These are phyloP conservation scores for Tremella fuciformis DNA, from an alignment of 768 basidiomycete species.

Conservation along the genomic window DNA sequence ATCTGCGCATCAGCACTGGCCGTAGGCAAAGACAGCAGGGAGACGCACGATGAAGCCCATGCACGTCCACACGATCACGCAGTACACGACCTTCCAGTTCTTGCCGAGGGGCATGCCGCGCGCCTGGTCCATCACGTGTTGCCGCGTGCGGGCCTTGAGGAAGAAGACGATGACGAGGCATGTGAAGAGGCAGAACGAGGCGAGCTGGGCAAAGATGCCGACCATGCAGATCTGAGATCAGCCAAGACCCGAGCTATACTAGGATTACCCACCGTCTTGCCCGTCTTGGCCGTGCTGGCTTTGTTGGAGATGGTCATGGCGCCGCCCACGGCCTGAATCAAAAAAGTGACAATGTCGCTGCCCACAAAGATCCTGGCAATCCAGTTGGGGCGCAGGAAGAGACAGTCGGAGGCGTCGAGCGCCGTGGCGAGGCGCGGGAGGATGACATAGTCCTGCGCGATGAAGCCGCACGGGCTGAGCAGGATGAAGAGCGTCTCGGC, in stretches of 20 bases:
- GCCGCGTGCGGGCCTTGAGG: constrained; percentile 36
- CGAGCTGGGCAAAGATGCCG: constrained; percentile 56
- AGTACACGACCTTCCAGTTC: constrained; percentile 64
- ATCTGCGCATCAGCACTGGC: constrained; percentile 45
- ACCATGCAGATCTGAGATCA: constrained; percentile 3
- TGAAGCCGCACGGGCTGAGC: constrained; percentile 64
- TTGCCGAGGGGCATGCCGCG: background rate
- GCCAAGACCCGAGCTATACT: too few species aligned
- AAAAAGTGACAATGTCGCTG: constrained; percentile 65
- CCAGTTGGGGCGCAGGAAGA: constrained; percentile 47
- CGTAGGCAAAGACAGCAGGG: background rate
- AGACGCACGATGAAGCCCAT: constrained; percentile 63
- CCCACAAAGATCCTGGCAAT: constrained; percentile 63
- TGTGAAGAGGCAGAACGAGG: constrained; percentile 57
- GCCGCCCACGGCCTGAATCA: constrained; percentile 58
- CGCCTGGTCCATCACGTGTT: background rate
- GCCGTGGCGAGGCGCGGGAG: constrained; percentile 63
- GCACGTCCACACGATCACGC: constrained; percentile 60
- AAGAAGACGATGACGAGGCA: constrained; percentile 37
- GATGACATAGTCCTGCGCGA: constrained; percentile 62
- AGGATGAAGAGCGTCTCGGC: constrained; percentile 21
- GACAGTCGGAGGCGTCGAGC: constrained; percentile 56
- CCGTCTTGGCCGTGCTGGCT: constrained; percentile 20
- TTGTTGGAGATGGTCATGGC: background rate
- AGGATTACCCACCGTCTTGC: too few species aligned